Conservation (phyloP, 2,329 filamentous ascomycete species). For the Pseudonectria foliicola region DNA sequence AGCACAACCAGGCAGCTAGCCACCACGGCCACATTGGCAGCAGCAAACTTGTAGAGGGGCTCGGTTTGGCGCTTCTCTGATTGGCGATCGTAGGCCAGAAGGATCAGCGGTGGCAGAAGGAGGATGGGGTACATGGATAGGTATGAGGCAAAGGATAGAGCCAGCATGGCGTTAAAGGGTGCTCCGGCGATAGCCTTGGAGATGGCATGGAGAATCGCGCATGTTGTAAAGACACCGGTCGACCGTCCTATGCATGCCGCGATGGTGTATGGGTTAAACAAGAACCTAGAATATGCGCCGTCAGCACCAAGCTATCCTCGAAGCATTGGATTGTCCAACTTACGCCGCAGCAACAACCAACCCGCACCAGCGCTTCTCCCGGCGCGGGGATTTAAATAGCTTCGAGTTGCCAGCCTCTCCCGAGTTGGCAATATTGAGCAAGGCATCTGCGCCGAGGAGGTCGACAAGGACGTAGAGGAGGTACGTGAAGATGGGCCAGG, state of each 20-base stretch:
- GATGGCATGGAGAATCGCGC: conserved; percentile 78
- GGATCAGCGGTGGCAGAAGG: conserved; percentile 71
- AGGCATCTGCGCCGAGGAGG: conserved; percentile 70
- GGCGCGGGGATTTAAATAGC: conserved; percentile 71
- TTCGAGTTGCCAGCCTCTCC: conserved; percentile 68
- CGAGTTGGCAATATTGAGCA: conserved; percentile 74
- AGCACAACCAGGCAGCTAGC: conserved; percentile 50
- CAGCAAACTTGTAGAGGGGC: conserved; percentile 43
- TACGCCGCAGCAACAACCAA: conserved; percentile 73
- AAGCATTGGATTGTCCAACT: conserved; percentile 19
- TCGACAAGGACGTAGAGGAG: conserved; percentile 78
- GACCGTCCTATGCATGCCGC: conserved; percentile 85
- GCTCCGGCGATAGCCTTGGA: conserved; percentile 71
- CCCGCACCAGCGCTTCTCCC: conserved; percentile 66
- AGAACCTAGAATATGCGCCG: conserved; percentile 52
- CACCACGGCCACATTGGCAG: conserved; percentile 47
- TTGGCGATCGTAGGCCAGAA: conserved; percentile 71
- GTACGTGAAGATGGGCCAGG: conserved; percentile 66
- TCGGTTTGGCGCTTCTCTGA: conserved; percentile 25
- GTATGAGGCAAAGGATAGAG: conserved; percentile 81
- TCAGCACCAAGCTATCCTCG: conserved; percentile 8
- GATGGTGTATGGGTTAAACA: conserved; percentile 93
- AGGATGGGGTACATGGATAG: conserved; percentile 87
- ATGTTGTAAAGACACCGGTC: conserved; percentile 81
- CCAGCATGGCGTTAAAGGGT: conserved; percentile 70